Evolutionary conservation across 208 protist genomes (phyloP).

Genomic region (Crithidia expoeki): DNA sequence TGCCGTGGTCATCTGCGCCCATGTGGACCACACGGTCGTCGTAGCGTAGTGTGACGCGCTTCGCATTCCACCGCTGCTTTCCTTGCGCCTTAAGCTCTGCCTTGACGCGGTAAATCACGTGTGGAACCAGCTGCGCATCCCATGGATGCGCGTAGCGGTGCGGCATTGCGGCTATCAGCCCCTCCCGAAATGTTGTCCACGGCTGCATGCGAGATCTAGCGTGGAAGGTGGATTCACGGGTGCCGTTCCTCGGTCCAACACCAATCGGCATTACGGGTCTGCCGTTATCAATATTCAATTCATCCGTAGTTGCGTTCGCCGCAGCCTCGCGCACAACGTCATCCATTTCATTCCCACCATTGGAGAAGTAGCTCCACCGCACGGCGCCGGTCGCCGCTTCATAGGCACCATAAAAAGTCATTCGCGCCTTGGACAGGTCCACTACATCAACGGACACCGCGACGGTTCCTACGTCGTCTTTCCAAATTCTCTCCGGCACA

Average conservation of each 20-base stretch:
- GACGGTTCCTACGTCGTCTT: conserved; percentile 77
- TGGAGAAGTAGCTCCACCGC: conserved; percentile 80
- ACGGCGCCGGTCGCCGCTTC: conserved; percentile 65
- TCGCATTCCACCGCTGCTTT: conserved; percentile 21
- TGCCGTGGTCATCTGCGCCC: conserved; percentile 74
- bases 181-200: conserved; percentile 81
- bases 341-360: conserved; percentile 68
- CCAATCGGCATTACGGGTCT: conserved; percentile 10
- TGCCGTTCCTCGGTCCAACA: not conserved
- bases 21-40: conserved; percentile 71
- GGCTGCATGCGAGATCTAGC: conserved; percentile 53
- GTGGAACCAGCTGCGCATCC: conserved; percentile 71
- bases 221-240: conserved; percentile 3
- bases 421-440: conserved; percentile 28
- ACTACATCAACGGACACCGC: conserved; percentile 51
- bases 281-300: conserved; percentile 10
- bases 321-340: conserved; percentile 59
- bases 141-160: conserved; percentile 86
- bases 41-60: conserved; percentile 56
- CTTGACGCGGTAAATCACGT: conserved; percentile 74
- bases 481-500: conserved; percentile 76
- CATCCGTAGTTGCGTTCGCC: not conserved
- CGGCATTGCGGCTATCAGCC: conserved; percentile 77
- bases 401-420: conserved; percentile 76
- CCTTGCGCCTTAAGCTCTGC: conserved; percentile 24